These are phyloP conservation scores for Phoenix roebelenii DNA, from an alignment of 176 grass and related monocot genomes.

Conservation along the genomic window DNA sequence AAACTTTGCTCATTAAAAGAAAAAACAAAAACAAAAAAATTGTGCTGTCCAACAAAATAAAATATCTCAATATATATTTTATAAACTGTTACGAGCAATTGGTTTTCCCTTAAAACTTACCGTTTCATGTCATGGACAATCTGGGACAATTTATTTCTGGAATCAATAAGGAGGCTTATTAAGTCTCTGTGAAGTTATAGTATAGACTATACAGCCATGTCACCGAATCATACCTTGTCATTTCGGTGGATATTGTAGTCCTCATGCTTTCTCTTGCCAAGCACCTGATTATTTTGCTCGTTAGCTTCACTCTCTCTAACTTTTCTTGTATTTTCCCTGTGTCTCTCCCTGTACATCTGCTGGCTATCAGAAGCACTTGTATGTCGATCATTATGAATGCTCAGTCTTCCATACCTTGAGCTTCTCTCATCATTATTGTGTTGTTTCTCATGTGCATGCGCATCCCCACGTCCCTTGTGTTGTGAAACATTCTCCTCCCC, in stretches of 20 bases:
- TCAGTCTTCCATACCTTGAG: slow-evolving; percentile 63
- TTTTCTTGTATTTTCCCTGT: slow-evolving; percentile 70
- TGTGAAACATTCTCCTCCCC: slow-evolving; percentile 41
- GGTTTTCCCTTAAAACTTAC: too few species aligned
- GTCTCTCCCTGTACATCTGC: slow-evolving; percentile 44
- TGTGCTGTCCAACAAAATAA: too few species aligned
- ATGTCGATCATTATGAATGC: slow-evolving; percentile 33
- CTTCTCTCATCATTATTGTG: slow-evolving; percentile 52
- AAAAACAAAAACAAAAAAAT: too few species aligned
- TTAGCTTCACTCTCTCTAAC: slow-evolving; percentile 40
- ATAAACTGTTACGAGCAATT: too few species aligned
- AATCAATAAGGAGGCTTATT: too few species aligned
- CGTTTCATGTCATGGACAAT: too few species aligned
- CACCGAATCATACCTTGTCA: slow-evolving; percentile 64
- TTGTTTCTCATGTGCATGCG: slow-evolving; percentile 50
- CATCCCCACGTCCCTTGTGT: slow-evolving; percentile 51
- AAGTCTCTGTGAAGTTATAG: too few species aligned
- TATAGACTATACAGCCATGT: too few species aligned
- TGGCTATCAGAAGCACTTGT: slow-evolving; percentile 48
- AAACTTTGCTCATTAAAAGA: too few species aligned
- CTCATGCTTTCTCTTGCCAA: slow-evolving; percentile 66
- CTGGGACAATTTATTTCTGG: too few species aligned
- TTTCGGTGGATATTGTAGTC: slow-evolving; percentile 43
- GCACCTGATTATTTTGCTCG: slow-evolving; percentile 46
- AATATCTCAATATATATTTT: too few species aligned